Evolutionary conservation across 768 basidiomycete genomes (phyloP).

Genomic region (Pluteus cervinus): DNA sequence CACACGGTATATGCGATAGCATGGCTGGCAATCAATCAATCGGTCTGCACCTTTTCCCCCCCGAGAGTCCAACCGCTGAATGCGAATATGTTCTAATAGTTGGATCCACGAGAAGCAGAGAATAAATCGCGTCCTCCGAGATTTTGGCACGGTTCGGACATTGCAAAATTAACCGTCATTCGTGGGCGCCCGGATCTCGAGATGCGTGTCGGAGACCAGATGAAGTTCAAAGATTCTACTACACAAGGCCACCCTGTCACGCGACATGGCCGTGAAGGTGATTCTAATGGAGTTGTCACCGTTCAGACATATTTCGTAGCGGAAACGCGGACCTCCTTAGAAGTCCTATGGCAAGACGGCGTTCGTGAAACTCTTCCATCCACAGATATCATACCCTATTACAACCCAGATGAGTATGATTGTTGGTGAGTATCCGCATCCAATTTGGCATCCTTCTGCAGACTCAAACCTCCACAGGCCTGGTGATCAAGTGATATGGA

Average conservation of each 20-base stretch:
- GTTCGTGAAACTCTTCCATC: conserved; percentile 54
- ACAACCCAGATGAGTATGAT: conserved; percentile 89
- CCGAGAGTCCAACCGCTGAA: not conserved
- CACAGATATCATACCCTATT: conserved; percentile 69
- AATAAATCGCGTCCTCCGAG: conserved; percentile 58
- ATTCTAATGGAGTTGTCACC: conserved; percentile 37
- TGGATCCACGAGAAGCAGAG: conserved; percentile 52
- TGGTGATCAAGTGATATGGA: conserved; percentile 86
- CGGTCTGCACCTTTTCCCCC: conserved; percentile 31
- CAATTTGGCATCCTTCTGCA: not conserved
- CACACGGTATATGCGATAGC: conserved; percentile 76
- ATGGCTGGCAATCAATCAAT: conserved; percentile 88
- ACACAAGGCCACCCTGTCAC: conserved; percentile 47
- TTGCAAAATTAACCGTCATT: conserved; percentile 59
- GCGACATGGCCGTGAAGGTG: conserved; percentile 50
- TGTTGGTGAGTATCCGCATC: conserved; percentile 67
- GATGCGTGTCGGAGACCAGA: conserved; percentile 70
- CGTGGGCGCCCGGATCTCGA: conserved; percentile 54
- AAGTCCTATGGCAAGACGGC: conserved; percentile 88
- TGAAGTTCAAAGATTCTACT: conserved; percentile 49
- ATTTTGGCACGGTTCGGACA: conserved; percentile 68
- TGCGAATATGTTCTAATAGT: conserved; percentile 30
- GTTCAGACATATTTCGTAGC: conserved; percentile 58
- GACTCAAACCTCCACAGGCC: conserved; percentile 49
- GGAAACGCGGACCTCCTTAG: conserved; percentile 63